phyloP scores from a whole-genome alignment of 164 flowering plant genomes.

The Kingdonia uniflora region DNA sequence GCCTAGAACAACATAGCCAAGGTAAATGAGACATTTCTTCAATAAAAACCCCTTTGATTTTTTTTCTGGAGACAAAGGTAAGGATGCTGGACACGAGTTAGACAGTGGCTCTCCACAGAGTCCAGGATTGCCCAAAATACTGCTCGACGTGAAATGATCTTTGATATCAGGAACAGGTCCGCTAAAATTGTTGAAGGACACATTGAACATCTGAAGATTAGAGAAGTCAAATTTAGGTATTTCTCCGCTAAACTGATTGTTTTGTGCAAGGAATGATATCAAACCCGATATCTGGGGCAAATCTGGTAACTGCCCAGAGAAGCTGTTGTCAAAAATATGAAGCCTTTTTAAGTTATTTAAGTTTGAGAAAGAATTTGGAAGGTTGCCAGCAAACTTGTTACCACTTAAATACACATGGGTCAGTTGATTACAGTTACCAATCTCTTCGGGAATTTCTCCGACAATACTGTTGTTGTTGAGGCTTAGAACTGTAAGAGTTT shows the following conservation, averaged over 20 bases:
- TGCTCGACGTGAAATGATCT: constrained; percentile 13
- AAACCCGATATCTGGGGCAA: constrained; percentile 34
- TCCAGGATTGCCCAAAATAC: constrained; percentile 30
- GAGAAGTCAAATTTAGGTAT: constrained; percentile 38
- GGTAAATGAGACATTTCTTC: constrained; percentile 29
- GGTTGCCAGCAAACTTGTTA: constrained; percentile 28
- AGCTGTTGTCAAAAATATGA: constrained; percentile 28
- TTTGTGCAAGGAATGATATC: constrained; percentile 26
- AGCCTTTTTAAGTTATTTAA: constrained; percentile 31
- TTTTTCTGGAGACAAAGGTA: background rate
- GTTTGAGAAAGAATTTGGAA: constrained; percentile 27
- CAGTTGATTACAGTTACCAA: constrained; percentile 34
- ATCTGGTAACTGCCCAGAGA: constrained; percentile 41
- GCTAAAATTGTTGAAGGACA: constrained; percentile 39
- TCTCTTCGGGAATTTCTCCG: constrained; percentile 25
- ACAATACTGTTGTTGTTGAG: constrained; percentile 28
- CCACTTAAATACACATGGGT: constrained; percentile 23
- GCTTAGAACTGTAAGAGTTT: constrained; percentile 25
- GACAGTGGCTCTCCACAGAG: constrained; percentile 41
- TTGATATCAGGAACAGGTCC: constrained; percentile 32
- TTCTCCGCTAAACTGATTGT: constrained; percentile 33
- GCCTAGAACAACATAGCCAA: constrained; percentile 32
- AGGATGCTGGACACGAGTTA: constrained; percentile 17
- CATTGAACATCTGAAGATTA: constrained; percentile 31
- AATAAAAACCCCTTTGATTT: constrained; percentile 9